Percentiles rank a stretch among this genome's conserved stretches.
phyloP scores from a whole-genome alignment of 805 yeast species.

The Jamesozyma piceae region DNA sequence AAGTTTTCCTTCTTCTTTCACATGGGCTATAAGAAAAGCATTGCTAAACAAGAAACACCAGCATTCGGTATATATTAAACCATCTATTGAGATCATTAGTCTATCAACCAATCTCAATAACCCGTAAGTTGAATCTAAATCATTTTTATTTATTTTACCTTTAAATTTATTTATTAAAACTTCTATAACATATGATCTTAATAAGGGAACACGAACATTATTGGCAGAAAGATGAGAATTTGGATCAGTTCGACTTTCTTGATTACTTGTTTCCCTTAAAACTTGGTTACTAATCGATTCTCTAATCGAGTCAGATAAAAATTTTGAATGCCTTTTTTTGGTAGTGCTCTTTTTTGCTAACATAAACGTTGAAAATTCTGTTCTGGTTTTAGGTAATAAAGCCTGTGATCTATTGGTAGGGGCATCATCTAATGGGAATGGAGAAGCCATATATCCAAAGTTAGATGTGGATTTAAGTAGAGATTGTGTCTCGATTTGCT shows the following conservation, averaged over 20 bases:
- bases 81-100: constrained; percentile 26
- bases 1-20: constrained; percentile 4
- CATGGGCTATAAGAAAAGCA: constrained; percentile 13
- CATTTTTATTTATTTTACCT: constrained; percentile 14
- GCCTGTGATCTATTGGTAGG: constrained; percentile 1
- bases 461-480: constrained; percentile 2
- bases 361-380: no score
- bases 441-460: background rate
- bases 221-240: background rate
- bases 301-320: background rate
- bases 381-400: background rate
- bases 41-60: constrained; percentile 31
- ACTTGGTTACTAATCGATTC: background rate
- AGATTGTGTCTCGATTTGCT: constrained; percentile 5
- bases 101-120: constrained; percentile 31
- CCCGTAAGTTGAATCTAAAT: constrained; percentile 29
- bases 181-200: constrained; percentile 22
- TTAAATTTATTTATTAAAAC: constrained; percentile 15
- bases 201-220: constrained; percentile 13
- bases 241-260: background rate
- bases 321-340: background rate
- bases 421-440: constrained; percentile 2
- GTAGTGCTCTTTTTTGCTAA: background rate
- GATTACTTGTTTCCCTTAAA: background rate
- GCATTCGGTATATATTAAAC: constrained; percentile 17